phyloP scores from a whole-genome alignment of 208 protist species.

The Leptomonas pyrrhocoris region DNA sequence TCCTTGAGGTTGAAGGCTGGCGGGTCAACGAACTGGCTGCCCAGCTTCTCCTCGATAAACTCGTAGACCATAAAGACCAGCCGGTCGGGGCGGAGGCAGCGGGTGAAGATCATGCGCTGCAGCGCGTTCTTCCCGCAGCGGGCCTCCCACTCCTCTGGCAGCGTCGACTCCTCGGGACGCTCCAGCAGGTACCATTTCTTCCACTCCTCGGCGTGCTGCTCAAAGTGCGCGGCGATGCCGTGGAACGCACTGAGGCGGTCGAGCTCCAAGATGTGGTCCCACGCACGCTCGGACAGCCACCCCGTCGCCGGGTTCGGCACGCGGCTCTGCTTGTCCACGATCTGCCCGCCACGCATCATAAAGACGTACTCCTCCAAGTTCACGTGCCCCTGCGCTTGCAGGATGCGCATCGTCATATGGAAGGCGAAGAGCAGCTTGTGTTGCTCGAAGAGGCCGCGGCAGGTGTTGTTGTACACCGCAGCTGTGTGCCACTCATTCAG shows the following conservation, averaged over 20 bases:
- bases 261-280: constrained; percentile 98
- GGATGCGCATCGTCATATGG: constrained; percentile 97
- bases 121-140: constrained; percentile 91
- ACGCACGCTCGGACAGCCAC: constrained; percentile 96
- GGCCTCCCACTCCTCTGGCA: constrained; percentile 96
- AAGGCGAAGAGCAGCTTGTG: constrained; percentile 99
- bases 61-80: constrained; percentile 96
- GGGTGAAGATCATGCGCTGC: constrained; percentile 97
- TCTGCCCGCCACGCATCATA: constrained; percentile 96
- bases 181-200: constrained; percentile 93
- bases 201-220: constrained; percentile 95
- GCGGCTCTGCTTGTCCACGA: constrained; percentile 94
- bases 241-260: constrained; percentile 96
- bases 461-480: constrained; percentile 98
- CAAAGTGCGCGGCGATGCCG: constrained; percentile 94
- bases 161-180: constrained; percentile 93
- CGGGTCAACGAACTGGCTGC: constrained; percentile 95
- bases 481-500: constrained; percentile 98
- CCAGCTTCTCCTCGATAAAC: constrained; percentile 97
- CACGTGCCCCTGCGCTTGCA: constrained; percentile 89
- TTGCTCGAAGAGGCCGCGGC: constrained; percentile 98
- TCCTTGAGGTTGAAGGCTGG: constrained; percentile 96
- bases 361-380: constrained; percentile 98
- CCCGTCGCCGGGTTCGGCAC: constrained; percentile 94
- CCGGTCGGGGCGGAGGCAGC: constrained; percentile 97